Percentiles rank a stretch among this genome's conserved stretches.
These are phyloP conservation scores for Chlorella sp. DNA, from an alignment of 139 green algal genomes.

Conservation along the genomic window DNA sequence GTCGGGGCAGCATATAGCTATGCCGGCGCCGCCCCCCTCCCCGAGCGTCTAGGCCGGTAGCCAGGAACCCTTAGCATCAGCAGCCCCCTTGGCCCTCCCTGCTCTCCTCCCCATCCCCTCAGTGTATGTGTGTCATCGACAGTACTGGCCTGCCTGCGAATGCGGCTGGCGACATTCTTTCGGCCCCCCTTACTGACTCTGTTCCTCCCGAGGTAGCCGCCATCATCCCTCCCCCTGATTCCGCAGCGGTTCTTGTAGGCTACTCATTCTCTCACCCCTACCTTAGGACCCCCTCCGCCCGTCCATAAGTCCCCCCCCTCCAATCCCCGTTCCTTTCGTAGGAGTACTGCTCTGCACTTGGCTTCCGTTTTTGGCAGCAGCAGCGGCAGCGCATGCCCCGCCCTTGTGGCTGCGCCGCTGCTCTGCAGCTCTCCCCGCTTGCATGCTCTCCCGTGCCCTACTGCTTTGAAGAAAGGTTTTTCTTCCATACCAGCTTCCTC, in stretches of 20 bases:
- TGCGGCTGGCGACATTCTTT: constrained; percentile 2
- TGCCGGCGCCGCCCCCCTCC: background rate
- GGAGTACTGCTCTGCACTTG: background rate
- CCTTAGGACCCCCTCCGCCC: background rate
- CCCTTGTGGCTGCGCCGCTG: background rate
- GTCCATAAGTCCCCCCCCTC: background rate
- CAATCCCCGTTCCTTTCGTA: background rate
- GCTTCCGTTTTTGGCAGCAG: background rate
- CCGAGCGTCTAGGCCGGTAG: background rate
- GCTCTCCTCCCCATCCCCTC: background rate
- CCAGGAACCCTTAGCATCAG: background rate
- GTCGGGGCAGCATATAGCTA: background rate
- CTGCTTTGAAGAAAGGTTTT: background rate
- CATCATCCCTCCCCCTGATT: background rate
- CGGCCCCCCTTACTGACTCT: background rate
- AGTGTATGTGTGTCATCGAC: background rate
- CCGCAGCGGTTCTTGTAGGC: background rate
- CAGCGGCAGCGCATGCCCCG: background rate
- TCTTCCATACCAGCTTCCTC: background rate
- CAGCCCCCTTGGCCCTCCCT: background rate
- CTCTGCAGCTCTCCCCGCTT: background rate
- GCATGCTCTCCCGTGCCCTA: background rate
- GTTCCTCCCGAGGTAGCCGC: background rate
- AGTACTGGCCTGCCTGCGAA: no score
- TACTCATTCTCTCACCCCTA: background rate